Percentiles rank a stretch among this genome's conserved stretches.
These are phyloP conservation scores for Backusella luteola DNA, from an alignment of 192 early-diverging fungal species.

Conservation along the genomic window DNA sequence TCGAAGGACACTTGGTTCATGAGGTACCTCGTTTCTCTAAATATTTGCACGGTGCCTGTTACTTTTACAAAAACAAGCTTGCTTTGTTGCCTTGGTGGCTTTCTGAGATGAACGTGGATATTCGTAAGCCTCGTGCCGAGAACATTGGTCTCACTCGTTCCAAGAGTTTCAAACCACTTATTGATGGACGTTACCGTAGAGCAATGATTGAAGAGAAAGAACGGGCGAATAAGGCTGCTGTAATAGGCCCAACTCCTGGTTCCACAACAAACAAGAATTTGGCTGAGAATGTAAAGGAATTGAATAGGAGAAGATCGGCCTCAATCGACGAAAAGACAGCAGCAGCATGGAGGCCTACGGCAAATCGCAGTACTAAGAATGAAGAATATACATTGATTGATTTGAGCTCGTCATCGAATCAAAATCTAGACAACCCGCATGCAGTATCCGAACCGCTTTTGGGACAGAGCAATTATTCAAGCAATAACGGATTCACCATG, in stretches of 20 bases:
- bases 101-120: constrained; percentile 50
- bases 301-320: constrained; percentile 4
- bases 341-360: constrained; percentile 3
- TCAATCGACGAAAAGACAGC: constrained; percentile 10
- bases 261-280: constrained; percentile 3
- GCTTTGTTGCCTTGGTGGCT: constrained; percentile 40
- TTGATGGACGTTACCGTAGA: constrained; percentile 35
- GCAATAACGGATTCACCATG: not conserved
- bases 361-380: not conserved
- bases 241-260: not conserved
- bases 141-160: constrained; percentile 35
- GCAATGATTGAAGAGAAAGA: constrained; percentile 37
- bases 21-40: constrained; percentile 85
- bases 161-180: constrained; percentile 36
- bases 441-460: not conserved
- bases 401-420: not conserved
- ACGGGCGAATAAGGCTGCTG: constrained; percentile 2
- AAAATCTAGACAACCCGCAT: not conserved
- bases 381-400: constrained; percentile 8
- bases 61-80: constrained; percentile 26
- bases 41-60: constrained; percentile 72
- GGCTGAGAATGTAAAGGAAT: constrained; percentile 3
- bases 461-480: not conserved
- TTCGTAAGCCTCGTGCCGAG: constrained; percentile 40
- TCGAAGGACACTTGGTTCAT: constrained; percentile 71